phyloP scores from a whole-genome alignment of 2,329 filamentous ascomycete genomes.

The Penicillium brevicompactum region DNA sequence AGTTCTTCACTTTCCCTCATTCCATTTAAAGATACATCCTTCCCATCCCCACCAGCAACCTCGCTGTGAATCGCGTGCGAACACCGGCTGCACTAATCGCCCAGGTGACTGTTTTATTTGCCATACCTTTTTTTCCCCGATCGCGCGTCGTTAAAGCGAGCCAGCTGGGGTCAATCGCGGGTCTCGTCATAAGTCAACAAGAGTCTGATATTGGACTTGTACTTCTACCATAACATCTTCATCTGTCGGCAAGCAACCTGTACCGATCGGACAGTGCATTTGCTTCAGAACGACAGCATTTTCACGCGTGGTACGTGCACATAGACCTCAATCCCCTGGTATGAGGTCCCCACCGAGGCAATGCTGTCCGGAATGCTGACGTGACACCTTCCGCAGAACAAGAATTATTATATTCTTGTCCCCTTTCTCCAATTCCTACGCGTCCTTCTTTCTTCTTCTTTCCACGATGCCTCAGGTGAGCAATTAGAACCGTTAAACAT shows the following conservation, averaged over 20 bases:
- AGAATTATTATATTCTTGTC: slow-evolving; percentile 29
- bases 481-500: slow-evolving; percentile 15
- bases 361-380: slow-evolving; percentile 40
- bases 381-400: slow-evolving; percentile 29
- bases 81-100: slow-evolving; percentile 13
- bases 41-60: slow-evolving; percentile 14
- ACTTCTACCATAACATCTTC: slow-evolving; percentile 28
- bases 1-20: slow-evolving; percentile 36
- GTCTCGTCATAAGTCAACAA: slow-evolving; percentile 27
- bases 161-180: slow-evolving; percentile 27
- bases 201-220: slow-evolving; percentile 23
- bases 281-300: slow-evolving; percentile 29
- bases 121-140: slow-evolving; percentile 12
- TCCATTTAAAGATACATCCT: slow-evolving; percentile 30
- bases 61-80: slow-evolving; percentile 14
- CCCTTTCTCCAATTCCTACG: slow-evolving; percentile 25
- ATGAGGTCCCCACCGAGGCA: slow-evolving; percentile 35
- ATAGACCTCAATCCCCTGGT: slow-evolving; percentile 29
- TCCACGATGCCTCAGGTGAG: slow-evolving; percentile 61
- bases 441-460: slow-evolving; percentile 24
- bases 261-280: slow-evolving; percentile 22
- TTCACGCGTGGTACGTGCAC: slow-evolving; percentile 43
- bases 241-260: slow-evolving; percentile 17
- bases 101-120: slow-evolving; percentile 19
- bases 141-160: slow-evolving; percentile 20